Evolutionary conservation across 2,329 filamentous ascomycete genomes (phyloP), one percentile per base, ranked within the genome.

Genomic region (Aspergillus intermedius): DNA sequence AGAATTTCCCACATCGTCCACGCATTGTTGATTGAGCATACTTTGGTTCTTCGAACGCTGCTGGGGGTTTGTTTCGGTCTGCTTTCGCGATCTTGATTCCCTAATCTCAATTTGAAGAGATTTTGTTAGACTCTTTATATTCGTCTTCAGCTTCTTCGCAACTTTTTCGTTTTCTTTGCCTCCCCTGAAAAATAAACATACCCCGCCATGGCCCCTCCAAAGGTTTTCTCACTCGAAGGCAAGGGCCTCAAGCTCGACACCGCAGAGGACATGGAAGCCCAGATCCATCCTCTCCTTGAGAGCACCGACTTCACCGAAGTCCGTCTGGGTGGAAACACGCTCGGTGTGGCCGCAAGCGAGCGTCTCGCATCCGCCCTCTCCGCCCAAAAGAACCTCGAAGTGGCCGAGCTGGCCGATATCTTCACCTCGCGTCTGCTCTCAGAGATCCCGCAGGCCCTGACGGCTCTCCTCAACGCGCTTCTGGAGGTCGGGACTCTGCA

Each of bases 341-440:
- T 97, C 45, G 93, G 93, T 46, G 83, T 96, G 47, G 87, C 84
- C 44, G 93, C 93, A 44, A 94, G 87, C 66, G 84, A 91, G 70
- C 83, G 84, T 28, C 81, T 98, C 41, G 91, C 89, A 41, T 82
- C 89, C 59, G 84, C 94, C 45, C 77, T 98, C 49, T 80, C 84
- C 53, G 87, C 86, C 48, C 95, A 97, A 75, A 88, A 88, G 74
- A 85, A 77, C 54, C 77, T 96, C 39, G 81, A 87, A 55, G 76
- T 84, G 63, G 91, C 88, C 64, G 95, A 96, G 73, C 78, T 98
- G 49, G 91, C 91, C 69, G 93, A 98, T 70, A 95, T 98, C 76
- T 98, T 97, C 76, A 98, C 93, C 50, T 88, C 88, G 28, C 88
- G 93, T 58, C 82, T 97, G 42, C 83, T 97, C 54, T 87, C 84